A percentile compares a stretch with the other conserved stretches of the same genome.
These are phyloP conservation scores for Aspergillus fischeri DNA, from an alignment of 2,329 filamentous ascomycete genomes.

Conservation along the genomic window DNA sequence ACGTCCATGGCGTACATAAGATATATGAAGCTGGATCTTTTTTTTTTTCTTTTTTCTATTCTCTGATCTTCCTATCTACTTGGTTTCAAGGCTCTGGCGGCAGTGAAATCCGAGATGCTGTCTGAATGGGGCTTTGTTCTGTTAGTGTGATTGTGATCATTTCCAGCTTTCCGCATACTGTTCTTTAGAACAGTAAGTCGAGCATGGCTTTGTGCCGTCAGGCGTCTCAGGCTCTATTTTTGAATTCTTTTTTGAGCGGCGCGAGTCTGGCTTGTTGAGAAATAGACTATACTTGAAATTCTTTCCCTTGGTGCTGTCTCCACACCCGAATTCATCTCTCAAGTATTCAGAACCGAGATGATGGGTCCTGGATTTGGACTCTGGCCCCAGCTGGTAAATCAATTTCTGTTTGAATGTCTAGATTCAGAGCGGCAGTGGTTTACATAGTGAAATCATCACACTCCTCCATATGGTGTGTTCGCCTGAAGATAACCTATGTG, in stretches of 20 bases:
- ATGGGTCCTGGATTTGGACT: background rate
- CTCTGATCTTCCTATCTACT: background rate
- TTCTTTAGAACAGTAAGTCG: background rate
- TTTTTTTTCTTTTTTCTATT: background rate
- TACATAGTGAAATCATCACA: background rate
- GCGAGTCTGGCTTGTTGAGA: background rate
- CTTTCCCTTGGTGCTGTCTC: background rate
- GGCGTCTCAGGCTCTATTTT: background rate
- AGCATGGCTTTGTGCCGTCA: background rate
- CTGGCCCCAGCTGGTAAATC: background rate
- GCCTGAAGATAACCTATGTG: background rate
- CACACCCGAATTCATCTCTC: background rate
- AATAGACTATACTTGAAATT: background rate
- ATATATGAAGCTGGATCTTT: background rate
- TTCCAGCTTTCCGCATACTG: conserved; percentile 1
- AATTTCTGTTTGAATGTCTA: background rate
- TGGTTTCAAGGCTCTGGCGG: background rate
- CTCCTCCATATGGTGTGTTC: background rate
- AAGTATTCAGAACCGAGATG: background rate
- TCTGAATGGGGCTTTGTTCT: background rate
- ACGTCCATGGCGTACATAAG: background rate
- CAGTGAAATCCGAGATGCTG: background rate
- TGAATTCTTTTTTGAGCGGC: background rate
- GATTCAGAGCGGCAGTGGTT: background rate
- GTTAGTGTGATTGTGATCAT: conserved; percentile 14